Base-by-base conservation (phyloP, 2,329 filamentous ascomycete genomes). In the Conoideocrella luteorostrata region DNA sequence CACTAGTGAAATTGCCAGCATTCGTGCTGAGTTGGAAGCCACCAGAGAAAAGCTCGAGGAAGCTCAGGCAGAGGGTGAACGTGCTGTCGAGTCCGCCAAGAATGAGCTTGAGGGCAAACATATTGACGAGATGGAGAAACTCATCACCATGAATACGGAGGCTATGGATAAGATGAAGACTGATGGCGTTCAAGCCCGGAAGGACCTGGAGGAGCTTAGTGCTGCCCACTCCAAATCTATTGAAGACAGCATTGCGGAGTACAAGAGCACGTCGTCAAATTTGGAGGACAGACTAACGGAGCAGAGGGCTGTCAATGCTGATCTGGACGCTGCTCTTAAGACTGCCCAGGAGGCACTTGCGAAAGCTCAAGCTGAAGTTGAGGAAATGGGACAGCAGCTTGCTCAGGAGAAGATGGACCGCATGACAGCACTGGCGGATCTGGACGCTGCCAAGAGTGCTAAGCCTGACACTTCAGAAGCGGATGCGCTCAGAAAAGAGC, bases 351-450 rank as follows among this genome's bases (percentile, higher is more conserved):
- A 66, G 28, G 62, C 68, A 17, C 61, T 77, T 13, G 61, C 57
- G 41, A 70, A 72, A 55, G 58, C 67, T 3, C 64, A 75, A 49
- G 60, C 64, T 22, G 77, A 80, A 51, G 57, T 68, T 24, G 67
- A 70, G 49, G 66, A 70, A 20, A 59, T 80, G 49, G 69, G 70
- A 44, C 71, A 73, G 52, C 68, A 74, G 52, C 71, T 81, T 33
- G 77, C 74, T 2, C 67, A 73, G 39, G 75, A 76, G 50, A 80
- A 80, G 67, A 78, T 80, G 66, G 73, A 74, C 44, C 77, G 77
- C 47, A 74, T 77, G 47, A 74, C 72, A 45, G 71, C 77, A 9
- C 70, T 77, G 59, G 78, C 78, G 17, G 78, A 80, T 40, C 68
- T 83, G 13, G 80, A 84, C 47, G 76, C 76, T 7, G 61, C 67